Evolutionary conservation across 2,329 filamentous ascomycete species (phyloP), one percentile per base, ranked within the genome.

Genomic region (Tympanopsis confertula): DNA sequence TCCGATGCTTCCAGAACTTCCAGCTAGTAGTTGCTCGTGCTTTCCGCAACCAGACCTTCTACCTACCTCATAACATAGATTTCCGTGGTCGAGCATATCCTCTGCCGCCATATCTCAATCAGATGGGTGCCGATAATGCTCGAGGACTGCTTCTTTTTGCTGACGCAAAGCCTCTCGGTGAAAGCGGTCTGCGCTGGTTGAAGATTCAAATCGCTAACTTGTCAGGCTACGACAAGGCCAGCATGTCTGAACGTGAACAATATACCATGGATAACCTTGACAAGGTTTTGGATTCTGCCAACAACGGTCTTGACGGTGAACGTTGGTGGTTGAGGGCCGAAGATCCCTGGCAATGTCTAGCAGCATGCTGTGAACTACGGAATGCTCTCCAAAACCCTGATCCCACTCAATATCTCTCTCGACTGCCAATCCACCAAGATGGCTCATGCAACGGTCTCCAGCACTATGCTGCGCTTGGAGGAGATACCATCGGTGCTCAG

Each of bases 391-490:
- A 85, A 4, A 74, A 72, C 3, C 68, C 77, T 0, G 84, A 95
- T 47, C 89, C 91, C 0, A 76, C 78, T 1, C 69, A 79, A 44
- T 94, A 74, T 48, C 62, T 86, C 3, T 95, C 86, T 0, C 73
- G 82, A 39, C 66, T 98, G 4, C 87, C 91, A 0, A 74, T 98
- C 10, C 91, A 96, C 50, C 91, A 98, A 54, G 91, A 98, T 55
- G 91, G 91, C 45, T 96, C 91, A 3, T 98, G 91, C 58, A 98
- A 98, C 51, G 91, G 91, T 38, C 71, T 98, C 10, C 91, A 98
- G 57, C 91, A 98, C 57, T 98, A 98, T 52, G 91, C 91, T 35
- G 91, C 91, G 1, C 71, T 98, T 2, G 91, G 91, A 45, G 91
- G 91, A 55, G 91, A 98, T 55, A 63, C 68, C 13, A 82, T 80